Evolutionary conservation across 2,329 filamentous ascomycete genomes (phyloP), one percentile per base, ranked within the genome.

Genomic region (Harringtonia aguacate): DNA sequence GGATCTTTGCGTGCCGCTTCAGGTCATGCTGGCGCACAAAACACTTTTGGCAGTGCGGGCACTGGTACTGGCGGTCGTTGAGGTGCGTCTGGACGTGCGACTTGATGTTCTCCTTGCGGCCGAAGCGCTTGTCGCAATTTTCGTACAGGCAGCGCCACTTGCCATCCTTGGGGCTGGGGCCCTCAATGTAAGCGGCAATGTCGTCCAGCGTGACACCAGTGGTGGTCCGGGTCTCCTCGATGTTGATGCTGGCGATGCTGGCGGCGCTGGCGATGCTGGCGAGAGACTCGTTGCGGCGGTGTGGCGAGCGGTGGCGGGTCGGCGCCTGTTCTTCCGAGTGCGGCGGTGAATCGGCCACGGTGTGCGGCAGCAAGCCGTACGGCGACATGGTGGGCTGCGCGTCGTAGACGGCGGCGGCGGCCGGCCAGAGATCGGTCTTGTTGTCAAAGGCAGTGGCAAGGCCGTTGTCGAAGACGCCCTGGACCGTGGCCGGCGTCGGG

Each of bases 61-160:
- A 98, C 62, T 86, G 83, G 66, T 87, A 98, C 60, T 95, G 92
- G 39, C 92, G 78, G 61, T 98, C 92, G 56, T 94, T 92, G 51
- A 98, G 81, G 64, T 98, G 92, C 4, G 92, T 98, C 65, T 98
- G 92, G 14, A 98, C 86, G 61, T 98, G 92, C 1, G 89, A 94
- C 61, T 95, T 94, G 69, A 97, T 95, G 65, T 98, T 97, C 63
- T 98, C 92, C 62, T 95, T 94, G 54, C 92, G 79, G n/a, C 89
- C 90, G 59, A 98, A 97, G 43, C 81, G 78, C 63, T 95, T 94
- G 53, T 81, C 77, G 63, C 92, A 98, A 24, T 80, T 81, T 9
- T 63, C 72, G 46, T 68, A 89, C n/a, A 77, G 64, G 58, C 85
- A 92, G 8, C 80, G 69, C 82, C 84, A 92, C 62, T 87, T 88